Evolutionary conservation across 805 yeast genomes (phyloP).

Genomic region (Priceomyces haplophilus): DNA sequence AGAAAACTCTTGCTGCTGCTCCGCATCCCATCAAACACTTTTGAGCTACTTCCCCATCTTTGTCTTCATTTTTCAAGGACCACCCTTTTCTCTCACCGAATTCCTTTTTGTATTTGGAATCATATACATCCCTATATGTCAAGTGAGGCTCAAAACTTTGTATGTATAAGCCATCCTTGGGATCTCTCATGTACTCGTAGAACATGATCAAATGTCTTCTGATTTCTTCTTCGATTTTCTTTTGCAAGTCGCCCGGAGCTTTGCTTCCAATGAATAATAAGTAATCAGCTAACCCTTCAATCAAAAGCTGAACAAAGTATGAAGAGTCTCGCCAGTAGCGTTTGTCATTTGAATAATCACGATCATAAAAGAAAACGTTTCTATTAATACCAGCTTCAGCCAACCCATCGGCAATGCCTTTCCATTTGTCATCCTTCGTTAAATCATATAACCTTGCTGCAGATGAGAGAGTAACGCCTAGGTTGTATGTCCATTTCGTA

Average conservation of each 20-base stretch:
- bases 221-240: constrained; percentile 41
- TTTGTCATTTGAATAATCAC: constrained; percentile 54
- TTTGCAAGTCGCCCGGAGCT: constrained; percentile 34
- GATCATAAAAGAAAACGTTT: constrained; percentile 55
- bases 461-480: constrained; percentile 62
- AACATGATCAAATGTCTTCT: constrained; percentile 55
- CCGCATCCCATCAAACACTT: constrained; percentile 62
- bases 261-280: constrained; percentile 46
- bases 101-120: constrained; percentile 44
- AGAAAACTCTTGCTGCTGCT: constrained; percentile 66
- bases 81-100: constrained; percentile 55
- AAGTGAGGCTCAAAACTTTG: constrained; percentile 58
- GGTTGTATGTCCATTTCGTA: constrained; percentile 64
- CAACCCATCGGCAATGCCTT: constrained; percentile 40
- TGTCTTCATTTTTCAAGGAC: constrained; percentile 51
- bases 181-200: constrained; percentile 55
- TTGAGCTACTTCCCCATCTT: constrained; percentile 42
- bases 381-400: constrained; percentile 61
- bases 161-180: constrained; percentile 55
- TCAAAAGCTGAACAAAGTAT: constrained; percentile 59
- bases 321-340: constrained; percentile 66
- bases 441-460: constrained; percentile 46
- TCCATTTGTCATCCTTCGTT: constrained; percentile 53
- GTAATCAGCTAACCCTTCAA: constrained; percentile 69
- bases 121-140: constrained; percentile 49